Base-by-base conservation (phyloP, 1,139 yeast genomes). In the Taiozyma sp. region DNA sequence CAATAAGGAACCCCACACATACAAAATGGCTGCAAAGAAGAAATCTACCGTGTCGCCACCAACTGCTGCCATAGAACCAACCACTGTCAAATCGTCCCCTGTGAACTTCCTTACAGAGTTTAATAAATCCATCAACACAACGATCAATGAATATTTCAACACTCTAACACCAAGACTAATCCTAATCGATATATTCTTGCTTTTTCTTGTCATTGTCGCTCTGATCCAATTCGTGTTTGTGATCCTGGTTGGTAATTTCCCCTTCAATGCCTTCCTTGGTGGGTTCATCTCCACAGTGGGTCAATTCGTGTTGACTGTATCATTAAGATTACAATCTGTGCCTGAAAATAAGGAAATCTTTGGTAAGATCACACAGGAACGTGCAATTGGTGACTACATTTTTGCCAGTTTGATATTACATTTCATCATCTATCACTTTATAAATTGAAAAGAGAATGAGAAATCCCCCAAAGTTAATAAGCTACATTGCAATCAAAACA, bases 241-340 rank as follows among this genome's bases (percentile, higher is more conserved):
- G 54, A 58, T 85, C 41, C 56, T 90, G 16, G 81, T 90, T 49
- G 96, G 98, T 32, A 88, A 82, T 61, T 95, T 85, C 76, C 99
- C 99, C 22, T 93, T 95, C 77, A 93, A 93, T 70, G 98, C 97
- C 34, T 93, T 93, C 65, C 76, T 93, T 54, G 95, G 96, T 29
- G 99, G 99, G 1, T 93, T 93, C 65, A 80, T 87, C 53, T 75
- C 90, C 41, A 88, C 98, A 53, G 97, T 93, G 51, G 98, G 96
- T 16, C 99, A 95, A 68, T 93, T 95, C 66, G 98, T 93, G 39
- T 77, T 93, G 56, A 80, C 95, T 16, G 86, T 85, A 47, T 78
- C 85, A 56, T 76, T 93, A 63, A 77, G 99, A 62, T 76, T 91
- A 63, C 97, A 91, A 66, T 74, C 77, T 40, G 71, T 74, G 42